Percentiles rank a stretch among this genome's conserved stretches.
Conservation (phyloP, 1,139 yeast species). For the Nakaseomyces delphensis region DNA sequence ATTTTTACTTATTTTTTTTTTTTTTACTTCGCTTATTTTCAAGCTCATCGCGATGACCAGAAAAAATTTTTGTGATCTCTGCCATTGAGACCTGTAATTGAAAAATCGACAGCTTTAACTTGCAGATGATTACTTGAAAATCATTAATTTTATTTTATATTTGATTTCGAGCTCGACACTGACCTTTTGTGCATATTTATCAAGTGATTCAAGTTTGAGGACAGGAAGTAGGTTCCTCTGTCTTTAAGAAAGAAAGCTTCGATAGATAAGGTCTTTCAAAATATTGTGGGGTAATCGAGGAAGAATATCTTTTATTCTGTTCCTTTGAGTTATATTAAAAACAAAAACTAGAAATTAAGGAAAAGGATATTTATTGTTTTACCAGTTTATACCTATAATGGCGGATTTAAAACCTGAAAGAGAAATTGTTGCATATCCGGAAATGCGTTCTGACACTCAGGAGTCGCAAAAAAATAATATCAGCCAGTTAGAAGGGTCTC, state of each 20-base stretch:
- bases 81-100: background rate
- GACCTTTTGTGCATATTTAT: background rate
- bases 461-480: background rate
- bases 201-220: too few relatives aligned
- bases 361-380: too few relatives aligned
- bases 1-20: background rate
- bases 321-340: too few relatives aligned
- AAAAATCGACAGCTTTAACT: too few relatives aligned
- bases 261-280: too few relatives aligned
- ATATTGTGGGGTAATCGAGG: too few relatives aligned
- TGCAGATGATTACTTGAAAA: background rate
- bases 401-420: background rate
- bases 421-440: background rate
- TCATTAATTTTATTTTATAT: background rate
- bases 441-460: background rate
- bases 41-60: slow-evolving; percentile 2
- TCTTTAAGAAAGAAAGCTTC: too few relatives aligned
- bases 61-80: background rate
- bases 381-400: too few relatives aligned
- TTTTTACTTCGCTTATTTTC: too few relatives aligned
- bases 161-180: background rate
- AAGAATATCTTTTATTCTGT: too few relatives aligned
- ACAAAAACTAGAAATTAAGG: too few relatives aligned
- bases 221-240: background rate
- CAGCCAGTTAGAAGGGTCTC: slow-evolving; percentile 3